Evolutionary conservation across 2,329 filamentous ascomycete species (phyloP).

Genomic region (Leptographium procerum): DNA sequence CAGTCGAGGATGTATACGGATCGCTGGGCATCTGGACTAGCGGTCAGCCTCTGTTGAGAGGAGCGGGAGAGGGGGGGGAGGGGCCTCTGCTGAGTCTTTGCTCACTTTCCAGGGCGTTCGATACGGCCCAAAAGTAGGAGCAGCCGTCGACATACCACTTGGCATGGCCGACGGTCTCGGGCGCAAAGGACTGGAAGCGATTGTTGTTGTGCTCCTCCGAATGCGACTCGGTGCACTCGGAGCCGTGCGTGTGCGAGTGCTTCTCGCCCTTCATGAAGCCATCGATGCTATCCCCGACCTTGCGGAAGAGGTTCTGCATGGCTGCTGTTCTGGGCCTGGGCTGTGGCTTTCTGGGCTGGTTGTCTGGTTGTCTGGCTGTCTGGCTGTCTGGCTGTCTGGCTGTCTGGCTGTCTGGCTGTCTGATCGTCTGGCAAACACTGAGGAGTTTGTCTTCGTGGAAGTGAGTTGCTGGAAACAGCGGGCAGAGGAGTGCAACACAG

Average conservation of each 20-base stretch:
- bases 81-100: background rate
- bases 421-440: too few species aligned
- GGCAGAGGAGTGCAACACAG: too few species aligned
- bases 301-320: slow-evolving; percentile 31
- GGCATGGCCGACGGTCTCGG: slow-evolving; percentile 58
- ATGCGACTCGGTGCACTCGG: slow-evolving; percentile 30
- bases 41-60: background rate
- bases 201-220: slow-evolving; percentile 33
- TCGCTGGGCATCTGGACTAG: slow-evolving; percentile 50
- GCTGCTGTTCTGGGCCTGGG: background rate
- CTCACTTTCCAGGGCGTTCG: slow-evolving; percentile 59
- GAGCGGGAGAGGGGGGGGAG: background rate
- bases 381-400: too few species aligned
- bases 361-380: too few species aligned
- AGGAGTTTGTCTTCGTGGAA: too few species aligned
- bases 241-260: slow-evolving; percentile 34
- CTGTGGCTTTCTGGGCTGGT: too few species aligned
- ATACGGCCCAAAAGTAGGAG: slow-evolving; percentile 78
- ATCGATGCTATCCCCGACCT: slow-evolving; percentile 31
- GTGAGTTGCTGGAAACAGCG: too few species aligned
- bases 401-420: too few species aligned
- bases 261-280: slow-evolving; percentile 25
- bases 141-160: slow-evolving; percentile 87
- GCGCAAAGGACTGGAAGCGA: slow-evolving; percentile 59
- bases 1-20: slow-evolving; percentile 80